Percentiles rank a stretch among this genome's conserved stretches.
phyloP scores from a whole-genome alignment of 805 yeast species.

The Lipomyces japonicus region DNA sequence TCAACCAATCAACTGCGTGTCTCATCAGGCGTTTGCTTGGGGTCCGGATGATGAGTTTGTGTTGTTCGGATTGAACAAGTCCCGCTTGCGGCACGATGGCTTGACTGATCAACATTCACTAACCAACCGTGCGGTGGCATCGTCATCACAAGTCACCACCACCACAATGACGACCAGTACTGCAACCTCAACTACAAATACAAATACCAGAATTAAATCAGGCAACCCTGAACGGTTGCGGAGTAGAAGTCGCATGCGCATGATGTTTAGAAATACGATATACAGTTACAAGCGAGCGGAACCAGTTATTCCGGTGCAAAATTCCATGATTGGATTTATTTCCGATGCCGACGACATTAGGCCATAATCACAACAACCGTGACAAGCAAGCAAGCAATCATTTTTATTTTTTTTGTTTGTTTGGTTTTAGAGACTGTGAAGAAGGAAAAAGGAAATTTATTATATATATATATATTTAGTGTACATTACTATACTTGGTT shows the following conservation, averaged over 20 bases:
- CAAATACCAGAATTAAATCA: no score
- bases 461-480: no score
- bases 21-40: constrained; percentile 58
- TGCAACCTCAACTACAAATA: no score
- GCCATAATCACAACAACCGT: background rate
- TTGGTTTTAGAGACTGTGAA: background rate
- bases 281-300: background rate
- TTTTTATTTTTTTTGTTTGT: background rate
- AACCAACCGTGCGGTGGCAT: background rate
- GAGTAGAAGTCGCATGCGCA: no score
- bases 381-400: no score
- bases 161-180: background rate
- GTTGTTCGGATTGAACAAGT: constrained; percentile 36
- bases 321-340: background rate
- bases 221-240: no score
- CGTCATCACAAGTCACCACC: background rate
- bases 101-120: background rate
- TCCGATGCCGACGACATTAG: background rate
- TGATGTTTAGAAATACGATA: no score
- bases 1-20: constrained; percentile 49
- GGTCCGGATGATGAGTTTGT: constrained; percentile 48
- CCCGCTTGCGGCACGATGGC: constrained; percentile 16
- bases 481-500: no score
- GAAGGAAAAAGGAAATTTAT: no score
- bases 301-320: background rate